Evolutionary conservation across 352 stramenopile genomes (phyloP), one percentile per base, ranked within the genome.

Genomic region (Pythium dissimile): DNA sequence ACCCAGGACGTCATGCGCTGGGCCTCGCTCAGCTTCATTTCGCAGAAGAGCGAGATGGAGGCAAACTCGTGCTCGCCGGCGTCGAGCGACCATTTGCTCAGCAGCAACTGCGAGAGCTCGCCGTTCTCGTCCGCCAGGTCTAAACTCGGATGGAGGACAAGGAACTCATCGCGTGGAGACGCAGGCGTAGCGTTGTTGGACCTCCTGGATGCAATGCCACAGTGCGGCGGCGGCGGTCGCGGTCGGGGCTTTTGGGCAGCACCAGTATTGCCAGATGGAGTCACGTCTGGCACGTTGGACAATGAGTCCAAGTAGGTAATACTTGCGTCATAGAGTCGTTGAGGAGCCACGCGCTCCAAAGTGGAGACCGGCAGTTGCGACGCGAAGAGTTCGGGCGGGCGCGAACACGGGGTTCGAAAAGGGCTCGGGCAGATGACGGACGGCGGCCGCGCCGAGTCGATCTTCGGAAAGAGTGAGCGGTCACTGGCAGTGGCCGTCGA

Each of bases 1-100:
- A 89, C 65, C 68, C 79, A 87, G 2, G 77, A 80, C 11, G 77
- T 77, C 79, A 90, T 91, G 30, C 78, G 66, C 69, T 85, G 74
- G 20, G 79, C 83, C 59, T 93, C 83, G 42, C 75, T 84, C 21
- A 91, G 69, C 49, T 93, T 93, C 67, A 89, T 77, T 60, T 93
- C 75, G 27, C 78, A 91, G 50, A 88, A 91, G 27, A 89, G 69
- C 13, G 78, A 81, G 37, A 84, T 72, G 9, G 80, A 91, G 30
- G 74, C 53, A 50, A 88, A 91, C 9, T 66, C 51, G 16, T 75
- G 43, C 49, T 91, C 78, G 12, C 75, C 74, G 1, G 67, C 50
- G 49, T 88, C 60, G 1, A 84, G 58, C 5, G 80, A 91, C 80
- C 80, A 91, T n/a, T 81, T 72, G 69, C 58, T 75, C 16, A 89